Conservation (phyloP, 768 basidiomycete species). For the Chiua virens region DNA sequence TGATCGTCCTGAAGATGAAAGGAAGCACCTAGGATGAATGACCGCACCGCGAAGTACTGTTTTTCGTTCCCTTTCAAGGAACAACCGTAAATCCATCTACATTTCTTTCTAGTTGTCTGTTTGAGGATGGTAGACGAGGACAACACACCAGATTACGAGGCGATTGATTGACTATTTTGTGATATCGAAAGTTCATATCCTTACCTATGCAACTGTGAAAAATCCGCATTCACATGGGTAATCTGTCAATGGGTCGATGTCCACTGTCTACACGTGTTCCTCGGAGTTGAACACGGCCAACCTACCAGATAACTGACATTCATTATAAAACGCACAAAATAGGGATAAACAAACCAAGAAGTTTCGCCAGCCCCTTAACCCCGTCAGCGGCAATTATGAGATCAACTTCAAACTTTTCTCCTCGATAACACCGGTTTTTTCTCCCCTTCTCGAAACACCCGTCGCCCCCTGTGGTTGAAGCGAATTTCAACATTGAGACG, state of each 20-base stretch:
- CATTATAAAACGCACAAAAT: not conserved
- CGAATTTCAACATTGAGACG: slow-evolving; percentile 17
- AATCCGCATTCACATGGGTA: slow-evolving; percentile 13
- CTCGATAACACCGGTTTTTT: slow-evolving; percentile 16
- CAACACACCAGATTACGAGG: slow-evolving; percentile 14
- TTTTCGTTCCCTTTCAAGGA: slow-evolving; percentile 20
- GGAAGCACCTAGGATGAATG: slow-evolving; percentile 19
- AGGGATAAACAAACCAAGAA: not conserved
- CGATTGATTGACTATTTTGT: not conserved
- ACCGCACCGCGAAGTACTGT: slow-evolving; percentile 17
- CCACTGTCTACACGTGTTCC: slow-evolving; percentile 12
- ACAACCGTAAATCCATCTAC: slow-evolving; percentile 17
- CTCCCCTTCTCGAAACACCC: slow-evolving; percentile 18
- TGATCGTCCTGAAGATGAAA: slow-evolving; percentile 38
- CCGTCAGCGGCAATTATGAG: slow-evolving; percentile 28
- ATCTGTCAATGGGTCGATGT: slow-evolving; percentile 18
- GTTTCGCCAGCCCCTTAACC: slow-evolving; percentile 16
- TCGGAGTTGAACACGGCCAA: slow-evolving; percentile 16
- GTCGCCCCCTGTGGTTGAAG: slow-evolving; percentile 14
- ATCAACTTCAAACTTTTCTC: slow-evolving; percentile 17
- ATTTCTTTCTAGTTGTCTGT: slow-evolving; percentile 12
- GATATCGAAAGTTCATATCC: not conserved
- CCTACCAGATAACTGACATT: slow-evolving; percentile 10
- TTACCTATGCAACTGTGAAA: slow-evolving; percentile 20
- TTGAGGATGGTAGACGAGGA: slow-evolving; percentile 4